Conservation (phyloP, 176 grass and related monocot genomes). For the Phoenix dactylifera region DNA sequence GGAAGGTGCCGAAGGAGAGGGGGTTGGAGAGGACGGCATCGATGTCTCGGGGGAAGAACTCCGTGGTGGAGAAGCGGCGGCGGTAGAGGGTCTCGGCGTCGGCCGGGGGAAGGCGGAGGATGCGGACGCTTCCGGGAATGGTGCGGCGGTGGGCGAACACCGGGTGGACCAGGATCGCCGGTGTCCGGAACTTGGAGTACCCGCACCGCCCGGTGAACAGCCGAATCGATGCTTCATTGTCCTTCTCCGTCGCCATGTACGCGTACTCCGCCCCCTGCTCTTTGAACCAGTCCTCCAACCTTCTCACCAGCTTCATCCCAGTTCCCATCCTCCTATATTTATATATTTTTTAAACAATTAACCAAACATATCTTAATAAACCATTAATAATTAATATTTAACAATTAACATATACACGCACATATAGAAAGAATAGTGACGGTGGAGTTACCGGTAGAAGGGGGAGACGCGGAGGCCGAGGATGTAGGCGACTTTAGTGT, state of each 20-base stretch:
- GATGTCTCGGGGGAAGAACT: slow-evolving; percentile 17
- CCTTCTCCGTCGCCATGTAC: slow-evolving; percentile 17
- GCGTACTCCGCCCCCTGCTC: slow-evolving; percentile 13
- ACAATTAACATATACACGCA: neutral
- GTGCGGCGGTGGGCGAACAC: slow-evolving; percentile 13
- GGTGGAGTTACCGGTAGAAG: neutral
- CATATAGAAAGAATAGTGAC: neutral
- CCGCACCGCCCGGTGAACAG: slow-evolving; percentile 12
- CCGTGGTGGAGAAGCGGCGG: slow-evolving; percentile 4
- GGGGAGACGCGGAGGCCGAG: slow-evolving; percentile 15
- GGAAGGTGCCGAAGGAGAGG: slow-evolving; percentile 5
- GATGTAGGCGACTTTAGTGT: neutral
- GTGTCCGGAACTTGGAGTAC: slow-evolving; percentile 11
- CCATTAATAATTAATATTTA: too few species aligned
- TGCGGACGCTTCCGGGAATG: neutral
- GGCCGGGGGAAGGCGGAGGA: neutral
- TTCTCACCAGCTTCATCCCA: neutral
- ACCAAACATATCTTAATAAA: too few species aligned
- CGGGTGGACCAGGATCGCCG: slow-evolving; percentile 11
- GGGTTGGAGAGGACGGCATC: slow-evolving; percentile 3
- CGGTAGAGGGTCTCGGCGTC: slow-evolving; percentile 14
- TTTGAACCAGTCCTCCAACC: slow-evolving; percentile 7
- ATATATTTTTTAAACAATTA: too few species aligned
- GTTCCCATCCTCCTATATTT: slow-evolving; percentile 3
- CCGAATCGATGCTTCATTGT: slow-evolving; percentile 1